Evolutionary conservation across 2,329 filamentous ascomycete species (phyloP).

Genomic region (Diplodia seriata): DNA sequence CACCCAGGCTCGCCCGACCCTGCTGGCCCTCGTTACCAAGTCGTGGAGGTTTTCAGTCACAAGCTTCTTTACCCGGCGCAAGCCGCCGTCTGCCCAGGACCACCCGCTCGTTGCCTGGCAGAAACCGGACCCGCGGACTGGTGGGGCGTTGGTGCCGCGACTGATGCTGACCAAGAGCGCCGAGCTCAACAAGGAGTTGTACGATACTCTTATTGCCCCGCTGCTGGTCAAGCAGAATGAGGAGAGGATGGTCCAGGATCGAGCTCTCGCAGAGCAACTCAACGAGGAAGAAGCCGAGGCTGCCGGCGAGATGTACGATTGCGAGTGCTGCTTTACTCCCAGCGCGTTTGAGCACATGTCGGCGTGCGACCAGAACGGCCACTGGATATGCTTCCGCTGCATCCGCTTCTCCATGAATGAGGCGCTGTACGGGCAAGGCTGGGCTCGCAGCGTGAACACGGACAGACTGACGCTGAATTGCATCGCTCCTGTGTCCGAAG

Average conservation of each 20-base stretch:
- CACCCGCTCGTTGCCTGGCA: conserved; percentile 66
- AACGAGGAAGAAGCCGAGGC: conserved; percentile 59
- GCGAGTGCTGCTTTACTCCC: conserved; percentile 78
- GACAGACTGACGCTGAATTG: conserved; percentile 79
- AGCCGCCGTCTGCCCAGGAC: conserved; percentile 60
- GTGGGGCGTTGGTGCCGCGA: conserved; percentile 64
- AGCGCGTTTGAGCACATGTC: conserved; percentile 76
- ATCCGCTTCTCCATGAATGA: conserved; percentile 83
- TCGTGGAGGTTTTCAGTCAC: conserved; percentile 80
- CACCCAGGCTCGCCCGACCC: conserved; percentile 71
- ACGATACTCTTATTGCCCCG: conserved; percentile 53
- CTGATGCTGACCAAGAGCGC: conserved; percentile 70
- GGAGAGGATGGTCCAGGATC: conserved; percentile 51
- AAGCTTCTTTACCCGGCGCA: conserved; percentile 72
- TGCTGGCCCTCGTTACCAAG: conserved; percentile 72
- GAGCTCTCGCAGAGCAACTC: conserved; percentile 51
- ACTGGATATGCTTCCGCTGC: conserved; percentile 82
- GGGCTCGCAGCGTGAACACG: conserved; percentile 79
- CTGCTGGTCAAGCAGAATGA: conserved; percentile 49
- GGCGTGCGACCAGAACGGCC: conserved; percentile 70
- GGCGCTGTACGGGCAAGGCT: conserved; percentile 91
- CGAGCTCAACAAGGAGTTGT: conserved; percentile 59
- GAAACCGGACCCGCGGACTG: conserved; percentile 49
- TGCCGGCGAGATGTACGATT: conserved; percentile 65
- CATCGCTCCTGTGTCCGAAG: conserved; percentile 72